phyloP scores from a whole-genome alignment of 352 stramenopile species.

The Phytopythium kandeliae region DNA sequence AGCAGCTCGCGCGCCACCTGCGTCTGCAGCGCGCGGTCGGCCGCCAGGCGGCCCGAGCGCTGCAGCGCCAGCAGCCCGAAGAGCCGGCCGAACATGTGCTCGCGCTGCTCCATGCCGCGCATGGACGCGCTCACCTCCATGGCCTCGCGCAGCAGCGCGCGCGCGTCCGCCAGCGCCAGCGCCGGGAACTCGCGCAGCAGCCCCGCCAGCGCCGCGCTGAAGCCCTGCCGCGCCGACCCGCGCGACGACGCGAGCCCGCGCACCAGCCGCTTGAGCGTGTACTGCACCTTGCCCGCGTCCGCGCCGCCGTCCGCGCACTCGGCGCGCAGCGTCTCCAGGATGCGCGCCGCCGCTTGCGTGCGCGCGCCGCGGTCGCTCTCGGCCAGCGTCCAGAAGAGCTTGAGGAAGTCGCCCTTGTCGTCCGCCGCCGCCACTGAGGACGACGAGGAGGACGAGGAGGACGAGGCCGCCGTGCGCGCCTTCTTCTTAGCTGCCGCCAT shows the following conservation, averaged over 20 bases:
- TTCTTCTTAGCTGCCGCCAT: conserved; percentile 27
- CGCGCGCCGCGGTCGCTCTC: conserved; percentile 63
- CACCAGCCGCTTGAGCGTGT: conserved; percentile 90
- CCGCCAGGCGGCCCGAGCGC: conserved; percentile 57
- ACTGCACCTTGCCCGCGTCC: conserved; percentile 56
- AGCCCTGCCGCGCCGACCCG: conserved; percentile 86
- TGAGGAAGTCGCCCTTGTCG: conserved; percentile 69
- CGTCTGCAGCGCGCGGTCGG: conserved; percentile 30
- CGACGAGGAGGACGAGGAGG: too few relatives aligned
- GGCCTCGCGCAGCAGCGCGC: conserved; percentile 53
- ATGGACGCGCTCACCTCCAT: conserved; percentile 82
- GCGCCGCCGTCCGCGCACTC: conserved; percentile 19
- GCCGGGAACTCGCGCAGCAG: conserved; percentile 50
- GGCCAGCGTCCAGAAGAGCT: conserved; percentile 84
- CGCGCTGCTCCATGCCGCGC: conserved; percentile 90
- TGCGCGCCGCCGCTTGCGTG: conserved; percentile 41
- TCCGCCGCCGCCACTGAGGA: not conserved
- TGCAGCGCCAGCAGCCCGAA: conserved; percentile 85
- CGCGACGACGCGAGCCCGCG: conserved; percentile 86
- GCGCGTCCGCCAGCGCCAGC: conserved; percentile 41
- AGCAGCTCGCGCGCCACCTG: conserved; percentile 70
- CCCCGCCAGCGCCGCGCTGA: conserved; percentile 76
- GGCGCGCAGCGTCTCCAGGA: conserved; percentile 36
- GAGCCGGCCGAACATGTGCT: conserved; percentile 89
- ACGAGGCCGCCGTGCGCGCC: conserved; percentile 9